phyloP scores from a whole-genome alignment of 2,329 filamentous ascomycete genomes.

The Pseudocercospora musae region DNA sequence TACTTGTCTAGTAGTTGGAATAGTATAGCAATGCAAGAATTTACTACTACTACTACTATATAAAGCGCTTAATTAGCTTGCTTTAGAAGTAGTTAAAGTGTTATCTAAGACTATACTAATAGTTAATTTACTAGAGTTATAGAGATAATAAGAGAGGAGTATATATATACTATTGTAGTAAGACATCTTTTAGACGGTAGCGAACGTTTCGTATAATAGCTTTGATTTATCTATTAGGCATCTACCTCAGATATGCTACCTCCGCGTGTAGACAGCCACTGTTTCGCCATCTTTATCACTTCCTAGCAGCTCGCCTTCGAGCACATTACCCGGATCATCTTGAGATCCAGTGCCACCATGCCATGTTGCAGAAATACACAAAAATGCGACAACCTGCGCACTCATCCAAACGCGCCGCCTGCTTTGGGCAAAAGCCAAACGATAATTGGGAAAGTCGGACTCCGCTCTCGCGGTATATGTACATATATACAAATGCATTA shows the following conservation, averaged over 20 bases:
- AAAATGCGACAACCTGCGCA: not conserved
- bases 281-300: not conserved
- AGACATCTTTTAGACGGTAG: not conserved
- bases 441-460: not conserved
- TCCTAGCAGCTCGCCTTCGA: conserved; percentile 2
- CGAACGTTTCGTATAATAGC: not conserved
- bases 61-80: too few relatives aligned
- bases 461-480: conserved; percentile 13
- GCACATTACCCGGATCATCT: conserved; percentile 1
- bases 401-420: not conserved
- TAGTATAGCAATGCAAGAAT: too few relatives aligned
- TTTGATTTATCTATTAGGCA: not conserved
- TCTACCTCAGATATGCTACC: conserved; percentile 1
- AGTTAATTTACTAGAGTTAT: too few relatives aligned
- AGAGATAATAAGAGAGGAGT: too few relatives aligned
- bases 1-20: too few relatives aligned
- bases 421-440: not conserved
- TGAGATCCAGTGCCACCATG: not conserved
- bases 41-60: too few relatives aligned
- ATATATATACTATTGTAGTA: not conserved
- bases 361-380: not conserved
- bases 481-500: conserved; percentile 21
- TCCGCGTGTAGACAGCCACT: not conserved
- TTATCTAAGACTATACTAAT: too few relatives aligned
- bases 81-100: too few relatives aligned